Percentiles rank a stretch among this genome's conserved stretches.
Conservation (phyloP, 495 filamentous ascomycete genomes). For the Neurospora terricola region DNA sequence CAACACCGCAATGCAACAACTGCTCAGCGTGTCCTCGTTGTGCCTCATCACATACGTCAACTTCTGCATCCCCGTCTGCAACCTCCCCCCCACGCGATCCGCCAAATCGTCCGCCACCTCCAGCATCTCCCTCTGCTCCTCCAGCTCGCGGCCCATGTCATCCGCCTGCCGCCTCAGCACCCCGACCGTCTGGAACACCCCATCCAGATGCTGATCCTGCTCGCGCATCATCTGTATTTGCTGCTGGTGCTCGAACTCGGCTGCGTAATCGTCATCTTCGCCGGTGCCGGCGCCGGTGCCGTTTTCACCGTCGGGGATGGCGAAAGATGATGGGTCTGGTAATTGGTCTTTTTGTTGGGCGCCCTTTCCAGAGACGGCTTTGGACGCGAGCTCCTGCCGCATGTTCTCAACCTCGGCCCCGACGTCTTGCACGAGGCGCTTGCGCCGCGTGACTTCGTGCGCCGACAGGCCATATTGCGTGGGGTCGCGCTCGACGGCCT, state of each 20-base stretch:
- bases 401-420: constrained; percentile 81
- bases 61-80: constrained; percentile 78
- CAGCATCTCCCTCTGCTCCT: constrained; percentile 79
- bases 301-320: constrained; percentile 29
- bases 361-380: constrained; percentile 13
- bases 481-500: constrained; percentile 81
- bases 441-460: constrained; percentile 70
- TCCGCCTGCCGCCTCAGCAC: constrained; percentile 82
- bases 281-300: constrained; percentile 31
- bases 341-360: constrained; percentile 26
- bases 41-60: constrained; percentile 73
- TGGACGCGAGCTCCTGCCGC: constrained; percentile 63
- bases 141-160: constrained; percentile 89
- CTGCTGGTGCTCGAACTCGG: constrained; percentile 84
- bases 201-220: constrained; percentile 87
- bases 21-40: constrained; percentile 87
- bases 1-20: constrained; percentile 82
- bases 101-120: constrained; percentile 71
- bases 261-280: constrained; percentile 61
- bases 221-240: constrained; percentile 88
- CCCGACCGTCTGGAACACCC: constrained; percentile 85
- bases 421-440: constrained; percentile 81
- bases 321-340: constrained; percentile 65
- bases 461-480: constrained; percentile 80
- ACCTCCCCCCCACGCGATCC: constrained; percentile 76